Base-by-base conservation (phyloP, 2,329 filamentous ascomycete species). In the Pseudocercospora macadamiae region DNA sequence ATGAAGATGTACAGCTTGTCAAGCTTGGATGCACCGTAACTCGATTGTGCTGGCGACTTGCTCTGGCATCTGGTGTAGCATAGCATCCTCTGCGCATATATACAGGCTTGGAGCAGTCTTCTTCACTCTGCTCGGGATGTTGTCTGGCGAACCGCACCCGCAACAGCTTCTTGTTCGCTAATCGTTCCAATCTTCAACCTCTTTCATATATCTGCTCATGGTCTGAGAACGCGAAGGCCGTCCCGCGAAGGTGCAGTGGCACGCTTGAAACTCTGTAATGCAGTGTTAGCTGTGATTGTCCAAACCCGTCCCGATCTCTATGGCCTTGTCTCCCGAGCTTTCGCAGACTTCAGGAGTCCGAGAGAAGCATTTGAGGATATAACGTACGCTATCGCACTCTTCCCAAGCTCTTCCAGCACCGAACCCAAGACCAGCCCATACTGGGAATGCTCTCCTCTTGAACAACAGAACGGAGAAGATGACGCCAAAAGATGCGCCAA, bases 381-480 rank as follows among this genome's bases (percentile, higher is more conserved):
- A 37, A 76, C 77, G 69, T 68, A 82, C 80, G 70, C 84, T 90
- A 82, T 99, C 96, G 80, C 95, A 97, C 83, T 99, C 95, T 79
- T 99, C 95, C 83, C 96, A 99, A 59, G 95, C 95, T 72, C 96
- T 87, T 71, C 95, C 95, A 65, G 93, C 93, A 75, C 96, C 95
- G 76, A 99, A 97, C 58, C 95, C 95, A 55, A 93, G 84, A 66
- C 95, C 95, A 67, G 96, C 86, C 75, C 91, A 95, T n/a, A 93
- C 95, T 58, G 95, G 95, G 91, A 93, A 99, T 67, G 95, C 91
- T 81, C 95, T 89, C 78, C 96, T 89, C 85, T 96, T 96, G 86
- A 99, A 99, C 56, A 99, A 81, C 59, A 99, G 89, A 62, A 99
- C 93, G 62, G 95, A 97, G 83, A 99, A 97, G 79, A 99, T 91